Conservation (phyloP, 2,329 filamentous ascomycete species). For the Microcyclospora pomicola region DNA sequence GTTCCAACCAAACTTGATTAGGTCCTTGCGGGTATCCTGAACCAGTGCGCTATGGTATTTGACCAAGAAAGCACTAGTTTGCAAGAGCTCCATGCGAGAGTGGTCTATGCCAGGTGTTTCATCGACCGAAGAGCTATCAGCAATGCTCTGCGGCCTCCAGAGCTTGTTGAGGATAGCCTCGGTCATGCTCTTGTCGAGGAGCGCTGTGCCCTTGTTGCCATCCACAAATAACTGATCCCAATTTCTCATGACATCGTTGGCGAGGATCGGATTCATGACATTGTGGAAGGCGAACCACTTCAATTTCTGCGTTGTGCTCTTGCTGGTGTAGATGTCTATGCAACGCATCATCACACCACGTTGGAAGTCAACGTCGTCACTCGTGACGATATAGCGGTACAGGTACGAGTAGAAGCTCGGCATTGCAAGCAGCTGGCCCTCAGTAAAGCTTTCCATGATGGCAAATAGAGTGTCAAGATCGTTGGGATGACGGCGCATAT, state of each 20-base stretch:
- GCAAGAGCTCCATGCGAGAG: constrained; percentile 86
- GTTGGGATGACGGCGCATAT: constrained; percentile 56
- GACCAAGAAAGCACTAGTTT: constrained; percentile 85
- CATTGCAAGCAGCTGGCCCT: constrained; percentile 65
- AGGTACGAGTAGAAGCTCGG: constrained; percentile 69
- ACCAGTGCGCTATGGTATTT: constrained; percentile 86
- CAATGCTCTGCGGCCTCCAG: constrained; percentile 72
- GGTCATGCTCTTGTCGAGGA: constrained; percentile 78
- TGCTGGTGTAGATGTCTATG: constrained; percentile 73
- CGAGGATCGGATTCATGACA: constrained; percentile 88
- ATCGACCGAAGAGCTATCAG: constrained; percentile 65
- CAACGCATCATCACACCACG: constrained; percentile 69
- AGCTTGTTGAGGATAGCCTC: constrained; percentile 84
- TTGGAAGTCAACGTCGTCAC: constrained; percentile 73
- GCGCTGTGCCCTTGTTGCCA: constrained; percentile 46
- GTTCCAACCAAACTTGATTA: constrained; percentile 98
- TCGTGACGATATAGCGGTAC: constrained; percentile 71
- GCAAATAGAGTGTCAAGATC: constrained; percentile 64
- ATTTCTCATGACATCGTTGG: constrained; percentile 84
- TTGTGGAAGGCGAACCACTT: constrained; percentile 89
- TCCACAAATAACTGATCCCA: constrained; percentile 45
- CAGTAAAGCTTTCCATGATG: constrained; percentile 69
- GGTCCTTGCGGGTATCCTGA: constrained; percentile 86
- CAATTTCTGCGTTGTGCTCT: constrained; percentile 67
- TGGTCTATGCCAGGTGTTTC: constrained; percentile 81